These are phyloP conservation scores for Tolypocladium capitatum DNA, from an alignment of 2,329 filamentous ascomycete genomes.

Conservation along the genomic window DNA sequence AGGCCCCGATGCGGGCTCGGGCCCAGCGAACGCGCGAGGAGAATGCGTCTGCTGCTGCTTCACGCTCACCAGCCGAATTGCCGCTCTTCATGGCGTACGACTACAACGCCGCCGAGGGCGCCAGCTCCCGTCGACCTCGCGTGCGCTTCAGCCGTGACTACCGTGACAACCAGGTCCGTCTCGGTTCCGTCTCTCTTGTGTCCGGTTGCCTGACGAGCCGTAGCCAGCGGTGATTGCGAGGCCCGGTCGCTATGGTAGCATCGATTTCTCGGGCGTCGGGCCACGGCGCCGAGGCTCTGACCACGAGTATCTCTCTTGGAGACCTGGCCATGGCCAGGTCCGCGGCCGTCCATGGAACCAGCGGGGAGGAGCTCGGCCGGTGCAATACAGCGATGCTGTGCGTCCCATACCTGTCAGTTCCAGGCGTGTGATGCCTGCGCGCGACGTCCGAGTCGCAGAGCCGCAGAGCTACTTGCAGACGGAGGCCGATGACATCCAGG, in stretches of 20 bases:
- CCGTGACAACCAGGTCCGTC: background rate
- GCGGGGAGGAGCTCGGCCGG: background rate
- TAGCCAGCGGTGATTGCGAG: background rate
- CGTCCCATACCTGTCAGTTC: background rate
- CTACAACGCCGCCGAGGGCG: background rate
- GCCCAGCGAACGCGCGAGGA: background rate
- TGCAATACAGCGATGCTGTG: background rate
- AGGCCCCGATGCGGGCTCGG: background rate
- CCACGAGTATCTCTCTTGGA: background rate
- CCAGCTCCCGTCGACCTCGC: background rate
- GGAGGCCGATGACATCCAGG: background rate
- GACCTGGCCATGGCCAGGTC: background rate
- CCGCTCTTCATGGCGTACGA: background rate
- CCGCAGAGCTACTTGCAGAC: background rate
- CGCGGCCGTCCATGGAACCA: background rate
- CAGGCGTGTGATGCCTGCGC: background rate
- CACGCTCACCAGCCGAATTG: background rate
- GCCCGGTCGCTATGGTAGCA: background rate
- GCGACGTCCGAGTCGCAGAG: background rate
- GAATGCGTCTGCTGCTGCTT: background rate
- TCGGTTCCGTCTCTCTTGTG: background rate
- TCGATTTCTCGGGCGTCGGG: background rate
- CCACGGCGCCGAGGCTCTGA: background rate
- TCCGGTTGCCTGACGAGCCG: background rate
- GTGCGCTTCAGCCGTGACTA: background rate